Percentiles rank a stretch among this genome's conserved stretches.
Conservation (phyloP, 2,329 filamentous ascomycete species). For the Claviceps sorghi region DNA sequence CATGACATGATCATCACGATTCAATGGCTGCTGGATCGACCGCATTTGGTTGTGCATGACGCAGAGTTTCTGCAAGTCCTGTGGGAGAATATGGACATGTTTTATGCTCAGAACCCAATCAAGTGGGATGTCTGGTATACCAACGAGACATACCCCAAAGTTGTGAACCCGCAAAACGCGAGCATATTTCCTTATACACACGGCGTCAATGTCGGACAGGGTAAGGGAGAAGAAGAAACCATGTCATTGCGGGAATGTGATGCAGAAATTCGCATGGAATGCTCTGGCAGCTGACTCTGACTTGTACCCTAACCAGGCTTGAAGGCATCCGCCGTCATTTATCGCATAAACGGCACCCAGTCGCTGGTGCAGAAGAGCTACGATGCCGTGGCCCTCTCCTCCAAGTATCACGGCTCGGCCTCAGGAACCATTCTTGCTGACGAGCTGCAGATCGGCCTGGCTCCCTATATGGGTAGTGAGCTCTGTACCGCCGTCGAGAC, state of each 20-base stretch:
- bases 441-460: constrained; percentile 23
- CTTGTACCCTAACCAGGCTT: constrained; percentile 14
- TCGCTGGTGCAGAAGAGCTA: constrained; percentile 21
- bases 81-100: constrained; percentile 27
- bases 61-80: constrained; percentile 12
- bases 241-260: not conserved
- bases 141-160: constrained; percentile 9
- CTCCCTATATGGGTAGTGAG: constrained; percentile 23
- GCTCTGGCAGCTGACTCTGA: not conserved
- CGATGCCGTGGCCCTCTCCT: constrained; percentile 22
- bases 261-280: not conserved
- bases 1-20: constrained; percentile 26
- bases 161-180: constrained; percentile 8
- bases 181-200: constrained; percentile 20
- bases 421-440: constrained; percentile 28
- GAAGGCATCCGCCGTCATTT: constrained; percentile 25
- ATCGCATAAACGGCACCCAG: constrained; percentile 24
- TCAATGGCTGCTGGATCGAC: constrained; percentile 24
- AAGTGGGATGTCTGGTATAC: constrained; percentile 18
- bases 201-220: constrained; percentile 30
- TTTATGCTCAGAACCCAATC: constrained; percentile 16
- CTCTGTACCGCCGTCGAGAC: constrained; percentile 21
- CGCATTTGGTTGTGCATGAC: not conserved
- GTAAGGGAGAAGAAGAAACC: constrained; percentile 10
- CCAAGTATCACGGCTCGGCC: constrained; percentile 24